phyloP scores from a whole-genome alignment of 768 basidiomycete genomes.

The Leccinellum luteum region DNA sequence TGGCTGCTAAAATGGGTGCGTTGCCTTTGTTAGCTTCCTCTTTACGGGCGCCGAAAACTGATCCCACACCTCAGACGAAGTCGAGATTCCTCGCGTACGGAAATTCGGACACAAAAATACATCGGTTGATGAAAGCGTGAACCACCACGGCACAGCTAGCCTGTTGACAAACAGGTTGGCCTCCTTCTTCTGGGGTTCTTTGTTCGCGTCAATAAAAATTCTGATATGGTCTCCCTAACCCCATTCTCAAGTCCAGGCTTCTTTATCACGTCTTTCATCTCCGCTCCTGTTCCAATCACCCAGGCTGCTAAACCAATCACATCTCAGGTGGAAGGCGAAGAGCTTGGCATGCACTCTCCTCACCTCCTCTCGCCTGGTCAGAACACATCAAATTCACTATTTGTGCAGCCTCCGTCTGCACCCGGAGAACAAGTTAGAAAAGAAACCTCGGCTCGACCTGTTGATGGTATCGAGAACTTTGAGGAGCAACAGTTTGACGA shows the following conservation, averaged over 20 bases:
- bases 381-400: conserved; percentile 16
- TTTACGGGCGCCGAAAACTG: conserved; percentile 1
- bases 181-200: conserved; percentile 14
- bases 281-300: conserved; percentile 27
- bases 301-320: conserved; percentile 19
- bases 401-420: conserved; percentile 24
- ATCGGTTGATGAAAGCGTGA: conserved; percentile 2
- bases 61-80: conserved; percentile 40
- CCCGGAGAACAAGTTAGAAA: background rate
- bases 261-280: conserved; percentile 35
- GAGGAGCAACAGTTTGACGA: conserved; percentile 27
- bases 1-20: conserved; percentile 51
- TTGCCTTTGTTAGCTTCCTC: conserved; percentile 3
- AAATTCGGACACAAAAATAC: conserved; percentile 39
- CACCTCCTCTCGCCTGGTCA: conserved; percentile 19
- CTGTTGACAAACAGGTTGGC: conserved; percentile 26
- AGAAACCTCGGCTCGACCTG: background rate
- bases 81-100: conserved; percentile 51
- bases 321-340: conserved; percentile 14
- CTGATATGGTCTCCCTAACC: conserved; percentile 22
- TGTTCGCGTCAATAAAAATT: conserved; percentile 18
- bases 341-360: conserved; percentile 21
- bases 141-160: conserved; percentile 2
- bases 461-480: background rate
- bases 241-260: conserved; percentile 32